Conservation (phyloP, 1,284 basidiomycete genomes). For the Leccinum huronense region DNA sequence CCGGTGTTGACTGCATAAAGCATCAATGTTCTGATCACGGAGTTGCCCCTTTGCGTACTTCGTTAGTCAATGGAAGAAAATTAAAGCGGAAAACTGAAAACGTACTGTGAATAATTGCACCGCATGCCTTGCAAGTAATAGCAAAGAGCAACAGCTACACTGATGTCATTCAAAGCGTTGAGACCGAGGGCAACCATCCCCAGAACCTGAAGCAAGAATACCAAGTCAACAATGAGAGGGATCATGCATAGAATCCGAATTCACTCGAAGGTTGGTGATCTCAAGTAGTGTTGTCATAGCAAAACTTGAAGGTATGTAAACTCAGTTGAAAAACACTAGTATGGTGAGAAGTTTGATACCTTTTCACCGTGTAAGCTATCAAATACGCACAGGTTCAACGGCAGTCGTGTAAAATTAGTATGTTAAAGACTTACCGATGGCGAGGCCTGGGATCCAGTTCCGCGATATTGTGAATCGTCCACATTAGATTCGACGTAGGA, state of each 20-base stretch:
- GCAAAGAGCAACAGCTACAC: conserved; percentile 49
- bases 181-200: conserved; percentile 45
- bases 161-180: conserved; percentile 47
- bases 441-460: conserved; percentile 14
- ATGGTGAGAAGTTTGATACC: conserved; percentile 35
- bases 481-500: conserved; percentile 7
- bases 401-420: not conserved
- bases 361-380: conserved; percentile 47
- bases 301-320: conserved; percentile 15
- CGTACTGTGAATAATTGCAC: conserved; percentile 38
- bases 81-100: not conserved
- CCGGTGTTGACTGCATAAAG: conserved; percentile 52
- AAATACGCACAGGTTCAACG: conserved; percentile 4
- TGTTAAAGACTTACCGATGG: conserved; percentile 19
- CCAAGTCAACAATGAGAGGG: not conserved
- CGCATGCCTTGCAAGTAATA: conserved; percentile 52
- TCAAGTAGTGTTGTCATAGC: conserved; percentile 14
- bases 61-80: conserved; percentile 1
- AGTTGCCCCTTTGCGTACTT: conserved; percentile 47
- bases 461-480: not conserved
- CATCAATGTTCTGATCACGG: conserved; percentile 54
- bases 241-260: not conserved
- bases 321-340: conserved; percentile 22
- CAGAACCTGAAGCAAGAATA: conserved; percentile 33
- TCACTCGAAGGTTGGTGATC: conserved; percentile 23